Conservation (phyloP, 805 yeast genomes). For the Suhomyces vadensis region DNA sequence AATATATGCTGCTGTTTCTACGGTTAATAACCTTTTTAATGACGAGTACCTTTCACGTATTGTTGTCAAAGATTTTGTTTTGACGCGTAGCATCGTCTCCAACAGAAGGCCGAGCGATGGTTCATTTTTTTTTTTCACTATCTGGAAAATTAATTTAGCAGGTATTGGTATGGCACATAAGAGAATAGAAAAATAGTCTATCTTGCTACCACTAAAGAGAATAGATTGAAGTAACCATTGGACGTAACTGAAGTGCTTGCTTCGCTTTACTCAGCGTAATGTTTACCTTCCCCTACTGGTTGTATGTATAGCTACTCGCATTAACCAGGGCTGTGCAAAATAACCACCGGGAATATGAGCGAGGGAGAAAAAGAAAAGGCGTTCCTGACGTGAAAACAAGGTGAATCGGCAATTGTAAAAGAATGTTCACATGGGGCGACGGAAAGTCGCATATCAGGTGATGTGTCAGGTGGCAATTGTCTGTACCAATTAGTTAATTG, state of each 20-base stretch:
- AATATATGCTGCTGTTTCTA: not conserved
- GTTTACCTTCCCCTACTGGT: too few species aligned
- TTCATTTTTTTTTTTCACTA: not conserved
- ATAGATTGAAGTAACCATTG: too few species aligned
- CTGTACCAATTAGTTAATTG: too few species aligned
- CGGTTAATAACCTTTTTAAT: not conserved
- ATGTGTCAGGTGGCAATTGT: not conserved
- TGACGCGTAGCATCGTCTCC: constrained; percentile 7
- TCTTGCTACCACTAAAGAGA: too few species aligned
- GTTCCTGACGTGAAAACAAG: not conserved
- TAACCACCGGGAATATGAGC: constrained; percentile 1
- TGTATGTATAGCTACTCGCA: not conserved
- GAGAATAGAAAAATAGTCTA: too few species aligned
- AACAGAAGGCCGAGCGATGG: not conserved
- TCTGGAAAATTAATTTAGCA: not conserved
- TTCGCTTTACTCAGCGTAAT: too few species aligned
- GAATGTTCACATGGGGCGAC: not conserved
- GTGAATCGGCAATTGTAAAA: not conserved
- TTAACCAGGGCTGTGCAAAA: constrained; percentile 1
- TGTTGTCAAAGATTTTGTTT: not conserved
- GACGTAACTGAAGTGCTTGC: too few species aligned
- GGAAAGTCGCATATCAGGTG: not conserved
- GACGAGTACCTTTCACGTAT: not conserved
- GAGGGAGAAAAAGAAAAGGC: not conserved
- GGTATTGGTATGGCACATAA: too few species aligned